Evolutionary conservation across 2,329 filamentous ascomycete genomes (phyloP).

Genomic region (Tolypocladium sp.): DNA sequence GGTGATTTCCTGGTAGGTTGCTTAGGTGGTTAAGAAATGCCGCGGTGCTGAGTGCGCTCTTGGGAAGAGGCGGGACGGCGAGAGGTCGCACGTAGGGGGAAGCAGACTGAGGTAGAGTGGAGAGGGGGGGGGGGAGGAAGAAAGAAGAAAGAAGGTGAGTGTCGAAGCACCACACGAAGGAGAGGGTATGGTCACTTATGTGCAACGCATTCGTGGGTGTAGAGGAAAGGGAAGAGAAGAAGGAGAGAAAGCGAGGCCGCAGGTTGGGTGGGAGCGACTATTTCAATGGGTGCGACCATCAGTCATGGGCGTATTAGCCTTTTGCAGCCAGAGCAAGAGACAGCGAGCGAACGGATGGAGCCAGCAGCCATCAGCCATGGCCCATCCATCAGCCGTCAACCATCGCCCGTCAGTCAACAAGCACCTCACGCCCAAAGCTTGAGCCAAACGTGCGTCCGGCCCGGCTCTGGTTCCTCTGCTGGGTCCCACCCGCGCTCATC

Average conservation of each 20-base stretch:
- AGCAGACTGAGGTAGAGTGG: not conserved
- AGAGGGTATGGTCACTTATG: slow-evolving; percentile 32
- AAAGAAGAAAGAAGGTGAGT: slow-evolving; percentile 12
- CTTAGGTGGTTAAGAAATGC: slow-evolving; percentile 1
- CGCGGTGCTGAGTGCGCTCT: not conserved
- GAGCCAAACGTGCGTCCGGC: not conserved
- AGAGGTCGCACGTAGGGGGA: not conserved
- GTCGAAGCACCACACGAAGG: slow-evolving; percentile 38
- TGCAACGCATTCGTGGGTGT: slow-evolving; percentile 42
- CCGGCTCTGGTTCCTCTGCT: not conserved
- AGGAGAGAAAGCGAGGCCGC: slow-evolving; percentile 1
- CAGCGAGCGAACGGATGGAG: not conserved
- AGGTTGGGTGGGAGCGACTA: slow-evolving; percentile 26
- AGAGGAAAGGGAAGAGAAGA: slow-evolving; percentile 23
- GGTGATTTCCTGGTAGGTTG: not conserved
- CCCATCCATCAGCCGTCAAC: not conserved
- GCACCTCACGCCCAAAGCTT: not conserved
- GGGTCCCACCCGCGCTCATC: not conserved
- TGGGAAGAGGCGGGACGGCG: slow-evolving; percentile 1
- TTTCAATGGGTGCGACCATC: slow-evolving; percentile 22
- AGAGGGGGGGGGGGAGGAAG: slow-evolving; percentile 12
- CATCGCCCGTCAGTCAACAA: not conserved
- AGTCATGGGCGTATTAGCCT: not conserved
- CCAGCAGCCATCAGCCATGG: not conserved
- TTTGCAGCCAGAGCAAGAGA: not conserved